These are phyloP conservation scores for Hamamelis virginiana DNA, from an alignment of 164 flowering plant genomes.

Conservation along the genomic window DNA sequence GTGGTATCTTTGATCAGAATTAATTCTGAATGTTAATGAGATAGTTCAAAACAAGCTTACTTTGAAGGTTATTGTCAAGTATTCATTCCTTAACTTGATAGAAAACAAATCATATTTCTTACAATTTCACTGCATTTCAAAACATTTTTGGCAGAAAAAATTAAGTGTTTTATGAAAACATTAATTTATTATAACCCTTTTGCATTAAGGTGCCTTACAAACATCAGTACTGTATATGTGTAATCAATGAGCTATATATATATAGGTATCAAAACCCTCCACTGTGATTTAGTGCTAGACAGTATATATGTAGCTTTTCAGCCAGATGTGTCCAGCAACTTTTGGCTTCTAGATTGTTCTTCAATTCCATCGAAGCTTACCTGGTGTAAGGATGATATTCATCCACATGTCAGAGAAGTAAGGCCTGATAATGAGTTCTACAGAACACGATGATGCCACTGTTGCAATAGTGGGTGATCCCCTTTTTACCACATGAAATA, in stretches of 20 bases:
- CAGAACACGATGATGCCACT: neutral
- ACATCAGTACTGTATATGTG: neutral
- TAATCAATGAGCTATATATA: too few species aligned
- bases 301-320: slow-evolving; percentile 1
- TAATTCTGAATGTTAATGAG: neutral
- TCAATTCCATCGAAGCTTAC: neutral
- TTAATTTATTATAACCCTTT: too few species aligned
- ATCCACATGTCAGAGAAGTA: neutral
- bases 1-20: neutral
- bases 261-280: too few species aligned
- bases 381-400: neutral
- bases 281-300: neutral
- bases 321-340: neutral
- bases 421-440: neutral
- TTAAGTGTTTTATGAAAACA: too few species aligned
- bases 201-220: neutral
- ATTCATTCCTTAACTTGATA: neutral
- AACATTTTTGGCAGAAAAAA: too few species aligned
- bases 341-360: neutral
- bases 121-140: too few species aligned
- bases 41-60: neutral
- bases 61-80: neutral
- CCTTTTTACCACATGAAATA: neutral
- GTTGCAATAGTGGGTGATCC: neutral
- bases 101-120: neutral